Percentiles rank a stretch among this genome's conserved stretches.
Evolutionary conservation across 2,329 filamentous ascomycete species (phyloP).

Genomic region (Fusarium poae): DNA sequence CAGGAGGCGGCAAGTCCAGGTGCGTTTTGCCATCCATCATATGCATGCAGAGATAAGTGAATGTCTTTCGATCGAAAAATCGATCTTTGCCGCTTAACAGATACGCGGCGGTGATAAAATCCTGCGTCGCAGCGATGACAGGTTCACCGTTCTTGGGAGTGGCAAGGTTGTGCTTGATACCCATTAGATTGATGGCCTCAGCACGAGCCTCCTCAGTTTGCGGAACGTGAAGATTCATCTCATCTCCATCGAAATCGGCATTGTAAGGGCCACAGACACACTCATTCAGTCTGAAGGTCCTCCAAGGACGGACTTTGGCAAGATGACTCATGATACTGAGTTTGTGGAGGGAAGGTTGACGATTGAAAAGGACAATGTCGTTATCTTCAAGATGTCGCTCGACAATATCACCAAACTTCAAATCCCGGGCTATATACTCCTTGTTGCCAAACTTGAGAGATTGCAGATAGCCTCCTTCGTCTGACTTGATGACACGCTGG

Average conservation of each 20-base stretch:
- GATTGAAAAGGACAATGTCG: slow-evolving; percentile 97
- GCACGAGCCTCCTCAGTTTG: slow-evolving; percentile 97
- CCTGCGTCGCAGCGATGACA: slow-evolving; percentile 98
- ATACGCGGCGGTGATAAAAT: slow-evolving; percentile 97
- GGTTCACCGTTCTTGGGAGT: slow-evolving; percentile 98
- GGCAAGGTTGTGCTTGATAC: slow-evolving; percentile 94
- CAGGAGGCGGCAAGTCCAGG: slow-evolving; percentile 87
- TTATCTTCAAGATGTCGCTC: slow-evolving; percentile 95
- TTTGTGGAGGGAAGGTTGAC: slow-evolving; percentile 97
- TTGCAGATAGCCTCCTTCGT: slow-evolving; percentile 75
- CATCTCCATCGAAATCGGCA: slow-evolving; percentile 98
- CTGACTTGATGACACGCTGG: slow-evolving; percentile 81
- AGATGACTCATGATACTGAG: slow-evolving; percentile 98
- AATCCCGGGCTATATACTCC: slow-evolving; percentile 76
- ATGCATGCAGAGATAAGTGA: slow-evolving; percentile 90
- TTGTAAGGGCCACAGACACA: slow-evolving; percentile 99
- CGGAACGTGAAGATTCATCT: slow-evolving; percentile 98
- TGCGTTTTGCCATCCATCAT: slow-evolving; percentile 87
- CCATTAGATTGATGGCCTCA: slow-evolving; percentile 97
- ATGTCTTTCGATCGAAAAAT: slow-evolving; percentile 90
- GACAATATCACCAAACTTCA: slow-evolving; percentile 87
- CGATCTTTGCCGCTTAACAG: slow-evolving; percentile 91
- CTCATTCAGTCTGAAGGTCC: slow-evolving; percentile 96
- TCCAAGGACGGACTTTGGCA: slow-evolving; percentile 92
- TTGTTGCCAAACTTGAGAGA: slow-evolving; percentile 81